These are phyloP conservation scores for Tetrapisispora arboricola DNA, from an alignment of 805 yeast species.

Conservation along the genomic window DNA sequence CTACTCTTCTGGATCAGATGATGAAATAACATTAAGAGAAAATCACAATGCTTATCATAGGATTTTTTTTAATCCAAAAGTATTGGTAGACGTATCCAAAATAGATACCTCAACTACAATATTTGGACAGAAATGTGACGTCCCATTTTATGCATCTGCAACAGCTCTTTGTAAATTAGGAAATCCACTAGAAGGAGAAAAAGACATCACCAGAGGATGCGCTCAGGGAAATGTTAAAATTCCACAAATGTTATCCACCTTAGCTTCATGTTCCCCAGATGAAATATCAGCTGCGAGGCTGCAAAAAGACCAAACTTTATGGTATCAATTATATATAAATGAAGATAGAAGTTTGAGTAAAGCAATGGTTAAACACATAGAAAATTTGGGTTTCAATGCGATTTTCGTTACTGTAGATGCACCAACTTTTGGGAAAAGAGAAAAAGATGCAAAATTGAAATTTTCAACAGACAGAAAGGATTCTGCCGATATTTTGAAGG, in stretches of 20 bases:
- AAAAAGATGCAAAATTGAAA: constrained; percentile 71
- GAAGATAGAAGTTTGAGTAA: constrained; percentile 58
- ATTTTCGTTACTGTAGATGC: constrained; percentile 88
- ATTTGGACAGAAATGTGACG: constrained; percentile 58
- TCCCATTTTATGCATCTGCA: constrained; percentile 84
- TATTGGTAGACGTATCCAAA: constrained; percentile 69
- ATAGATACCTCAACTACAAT: constrained; percentile 63
- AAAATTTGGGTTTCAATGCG: constrained; percentile 65
- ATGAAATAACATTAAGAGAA: constrained; percentile 81
- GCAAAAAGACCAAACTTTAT: constrained; percentile 56
- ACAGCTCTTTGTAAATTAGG: constrained; percentile 90
- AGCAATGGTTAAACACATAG: constrained; percentile 59
- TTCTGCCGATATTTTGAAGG: constrained; percentile 34
- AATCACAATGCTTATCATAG: constrained; percentile 86
- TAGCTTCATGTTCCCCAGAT: constrained; percentile 80
- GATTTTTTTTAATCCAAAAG: constrained; percentile 75
- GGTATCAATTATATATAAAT: constrained; percentile 85
- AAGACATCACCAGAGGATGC: constrained; percentile 75
- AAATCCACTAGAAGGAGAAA: constrained; percentile 79
- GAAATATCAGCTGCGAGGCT: constrained; percentile 67
- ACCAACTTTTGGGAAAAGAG: constrained; percentile 84
- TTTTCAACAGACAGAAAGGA: constrained; percentile 32
- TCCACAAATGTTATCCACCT: constrained; percentile 82
- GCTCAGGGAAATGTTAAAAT: constrained; percentile 51
- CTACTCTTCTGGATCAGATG: constrained; percentile 86